Evolutionary conservation across 1,139 yeast genomes (phyloP), one percentile per base, ranked within the genome.

Genomic region (Blastobotrys apis): DNA sequence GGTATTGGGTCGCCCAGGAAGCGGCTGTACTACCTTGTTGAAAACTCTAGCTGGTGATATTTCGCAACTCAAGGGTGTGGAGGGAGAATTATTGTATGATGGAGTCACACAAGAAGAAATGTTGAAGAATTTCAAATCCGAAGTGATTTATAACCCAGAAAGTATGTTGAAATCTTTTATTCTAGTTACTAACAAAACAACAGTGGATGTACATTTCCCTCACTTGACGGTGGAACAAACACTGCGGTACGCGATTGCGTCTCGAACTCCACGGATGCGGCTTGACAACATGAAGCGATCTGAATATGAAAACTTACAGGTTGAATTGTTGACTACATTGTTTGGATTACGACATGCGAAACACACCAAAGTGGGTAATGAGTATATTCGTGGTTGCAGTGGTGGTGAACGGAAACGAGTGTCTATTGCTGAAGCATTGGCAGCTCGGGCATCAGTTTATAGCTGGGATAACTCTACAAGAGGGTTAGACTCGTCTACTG

Each of bases 391-490:
- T 55, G 81, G 81, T 59, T 77, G 77, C 34, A 75, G 80, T 41
- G 81, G 81, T 55, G 81, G 81, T 60, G 80, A 77, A 58, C 65
- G 80, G 48, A 77, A 77, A 60, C 69, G 81, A 61, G 81, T 77
- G 17, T 74, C 80, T 2, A 67, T 77, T 47, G 80, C 78, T 13
- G 84, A 78, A 39, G 80, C 81, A 8, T 64, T 75, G 56, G 76
- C 78, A 13, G 72, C 77, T 62, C 67, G 74, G 42, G 81, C 77
- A 30, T 67, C 76, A 5, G 62, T 80, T 38, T 77, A 77, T 53
- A 75, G 80, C 57, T 80, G 84, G 82, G 86, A 80, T 67, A 80
- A 80, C 56, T 79, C 84, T 15, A 80, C 85, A 8, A 71, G 84
- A 63, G 86, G 85, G 57, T 69, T 80, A 51, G 86, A 80, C 65